These are phyloP conservation scores for Ambrosiella beaveri DNA, from an alignment of 2,329 filamentous ascomycete genomes.

Conservation along the genomic window DNA sequence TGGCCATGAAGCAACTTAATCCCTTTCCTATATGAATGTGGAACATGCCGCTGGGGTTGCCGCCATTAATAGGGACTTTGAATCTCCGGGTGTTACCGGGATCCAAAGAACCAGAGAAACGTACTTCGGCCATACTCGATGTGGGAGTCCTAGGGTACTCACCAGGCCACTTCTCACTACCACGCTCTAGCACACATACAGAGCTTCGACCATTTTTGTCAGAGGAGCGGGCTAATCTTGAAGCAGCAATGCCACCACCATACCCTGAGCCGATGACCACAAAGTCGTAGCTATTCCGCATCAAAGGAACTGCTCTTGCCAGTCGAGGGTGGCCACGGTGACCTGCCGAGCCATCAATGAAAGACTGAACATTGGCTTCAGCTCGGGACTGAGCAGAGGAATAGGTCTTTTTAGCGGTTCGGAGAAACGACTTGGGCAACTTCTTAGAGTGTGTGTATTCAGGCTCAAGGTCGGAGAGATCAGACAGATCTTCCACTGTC, in stretches of 20 bases:
- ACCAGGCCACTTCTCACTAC: slow-evolving; percentile 48
- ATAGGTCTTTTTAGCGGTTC: slow-evolving; percentile 6
- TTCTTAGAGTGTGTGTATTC: slow-evolving; percentile 3
- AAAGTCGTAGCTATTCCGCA: slow-evolving; percentile 42
- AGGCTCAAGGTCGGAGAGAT: slow-evolving; percentile 7
- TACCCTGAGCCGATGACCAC: slow-evolving; percentile 55
- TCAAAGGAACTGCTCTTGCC: slow-evolving; percentile 37
- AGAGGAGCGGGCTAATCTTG: slow-evolving; percentile 38
- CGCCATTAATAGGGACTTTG: slow-evolving; percentile 28
- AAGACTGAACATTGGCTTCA: slow-evolving; percentile 11
- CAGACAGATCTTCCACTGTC: slow-evolving; percentile 5
- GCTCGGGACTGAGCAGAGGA: slow-evolving; percentile 9
- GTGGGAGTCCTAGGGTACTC: slow-evolving; percentile 37
- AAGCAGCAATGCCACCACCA: slow-evolving; percentile 48
- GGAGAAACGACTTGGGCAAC: slow-evolving; percentile 1
- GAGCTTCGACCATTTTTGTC: slow-evolving; percentile 25
- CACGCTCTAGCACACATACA: slow-evolving; percentile 48
- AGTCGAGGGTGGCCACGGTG: slow-evolving; percentile 22
- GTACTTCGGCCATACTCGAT: slow-evolving; percentile 34
- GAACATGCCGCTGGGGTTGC: slow-evolving; percentile 43
- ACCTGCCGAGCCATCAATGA: slow-evolving; percentile 8
- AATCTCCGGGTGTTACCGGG: slow-evolving; percentile 22
- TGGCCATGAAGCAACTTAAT: slow-evolving; percentile 43
- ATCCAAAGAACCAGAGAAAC: slow-evolving; percentile 36
- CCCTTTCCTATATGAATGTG: slow-evolving; percentile 46